phyloP scores from a whole-genome alignment of 108 stramenopile species.

The Nitzschia sp. region DNA sequence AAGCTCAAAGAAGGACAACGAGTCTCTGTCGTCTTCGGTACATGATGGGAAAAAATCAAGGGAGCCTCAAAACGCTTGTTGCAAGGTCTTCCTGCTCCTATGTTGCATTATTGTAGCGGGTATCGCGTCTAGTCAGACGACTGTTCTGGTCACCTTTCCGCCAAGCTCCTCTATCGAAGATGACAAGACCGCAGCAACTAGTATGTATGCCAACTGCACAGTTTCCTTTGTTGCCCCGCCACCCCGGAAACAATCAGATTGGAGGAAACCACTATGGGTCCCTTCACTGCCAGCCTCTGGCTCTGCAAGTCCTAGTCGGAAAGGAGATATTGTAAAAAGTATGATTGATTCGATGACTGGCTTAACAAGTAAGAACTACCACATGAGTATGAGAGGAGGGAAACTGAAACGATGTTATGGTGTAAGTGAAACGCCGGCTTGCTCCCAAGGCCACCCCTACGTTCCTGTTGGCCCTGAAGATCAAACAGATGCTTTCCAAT shows the following conservation, averaged over 20 bases:
- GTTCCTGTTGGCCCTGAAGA: slow-evolving; percentile 20
- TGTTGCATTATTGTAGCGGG: too few relatives aligned
- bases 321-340: slow-evolving; percentile 21
- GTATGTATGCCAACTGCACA: slow-evolving; percentile 16
- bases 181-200: slow-evolving; percentile 3
- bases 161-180: slow-evolving; percentile 4
- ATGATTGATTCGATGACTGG: slow-evolving; percentile 27
- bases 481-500: slow-evolving; percentile 20
- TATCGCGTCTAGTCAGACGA: too few relatives aligned
- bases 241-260: slow-evolving; percentile 13
- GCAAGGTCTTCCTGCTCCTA: too few relatives aligned
- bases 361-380: slow-evolving; percentile 22
- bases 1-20: too few relatives aligned
- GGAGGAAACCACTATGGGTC: slow-evolving; percentile 32
- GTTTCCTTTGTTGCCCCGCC: slow-evolving; percentile 19
- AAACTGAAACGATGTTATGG: slow-evolving; percentile 29
- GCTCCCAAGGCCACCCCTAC: slow-evolving; percentile 25
- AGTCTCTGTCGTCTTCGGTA: too few relatives aligned
- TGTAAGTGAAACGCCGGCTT: slow-evolving; percentile 29
- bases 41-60: too few relatives aligned
- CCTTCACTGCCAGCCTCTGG: slow-evolving; percentile 34
- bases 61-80: too few relatives aligned
- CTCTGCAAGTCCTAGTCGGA: slow-evolving; percentile 22
- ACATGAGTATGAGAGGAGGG: slow-evolving; percentile 18
- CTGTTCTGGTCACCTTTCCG: too few relatives aligned